Evolutionary conservation across 2,329 filamentous ascomycete genomes (phyloP).

Genomic region (Fusarium verrucosum): DNA sequence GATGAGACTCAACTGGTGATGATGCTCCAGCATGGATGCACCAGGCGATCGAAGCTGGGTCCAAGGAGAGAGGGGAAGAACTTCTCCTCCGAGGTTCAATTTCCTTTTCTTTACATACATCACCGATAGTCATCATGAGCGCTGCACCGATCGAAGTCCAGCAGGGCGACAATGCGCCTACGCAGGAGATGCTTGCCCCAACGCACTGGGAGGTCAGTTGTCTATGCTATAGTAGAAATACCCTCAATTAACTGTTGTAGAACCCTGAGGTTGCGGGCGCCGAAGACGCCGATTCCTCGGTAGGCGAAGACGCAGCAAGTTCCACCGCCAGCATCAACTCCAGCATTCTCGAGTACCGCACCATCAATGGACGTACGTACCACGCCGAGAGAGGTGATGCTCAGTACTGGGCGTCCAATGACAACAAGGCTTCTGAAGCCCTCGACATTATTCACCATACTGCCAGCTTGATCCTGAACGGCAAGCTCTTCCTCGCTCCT

Average conservation of each 20-base stretch:
- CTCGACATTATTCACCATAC: constrained; percentile 34
- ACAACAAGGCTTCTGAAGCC: constrained; percentile 30
- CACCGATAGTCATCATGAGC: not conserved
- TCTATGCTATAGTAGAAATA: not conserved
- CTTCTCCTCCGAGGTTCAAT: not conserved
- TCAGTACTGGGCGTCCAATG: constrained; percentile 36
- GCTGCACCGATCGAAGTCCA: not conserved
- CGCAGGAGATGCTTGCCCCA: constrained; percentile 20
- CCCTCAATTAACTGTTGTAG: not conserved
- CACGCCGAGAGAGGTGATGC: constrained; percentile 34
- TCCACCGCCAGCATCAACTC: constrained; percentile 33
- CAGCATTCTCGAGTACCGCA: constrained; percentile 33
- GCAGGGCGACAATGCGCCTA: not conserved
- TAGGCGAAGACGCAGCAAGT: constrained; percentile 20
- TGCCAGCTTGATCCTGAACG: constrained; percentile 15
- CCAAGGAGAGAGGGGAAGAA: constrained; percentile 2
- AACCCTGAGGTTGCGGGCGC: not conserved
- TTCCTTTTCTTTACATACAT: not conserved
- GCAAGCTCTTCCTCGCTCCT: constrained; percentile 27
- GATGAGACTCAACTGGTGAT: not conserved
- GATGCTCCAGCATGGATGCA: not conserved
- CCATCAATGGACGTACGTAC: constrained; percentile 36
- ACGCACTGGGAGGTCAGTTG: constrained; percentile 32
- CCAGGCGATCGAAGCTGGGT: constrained; percentile 8
- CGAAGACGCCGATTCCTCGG: constrained; percentile 21